Evolutionary conservation across 1,284 basidiomycete genomes (phyloP).

Genomic region (Cryptococcus sp.): DNA sequence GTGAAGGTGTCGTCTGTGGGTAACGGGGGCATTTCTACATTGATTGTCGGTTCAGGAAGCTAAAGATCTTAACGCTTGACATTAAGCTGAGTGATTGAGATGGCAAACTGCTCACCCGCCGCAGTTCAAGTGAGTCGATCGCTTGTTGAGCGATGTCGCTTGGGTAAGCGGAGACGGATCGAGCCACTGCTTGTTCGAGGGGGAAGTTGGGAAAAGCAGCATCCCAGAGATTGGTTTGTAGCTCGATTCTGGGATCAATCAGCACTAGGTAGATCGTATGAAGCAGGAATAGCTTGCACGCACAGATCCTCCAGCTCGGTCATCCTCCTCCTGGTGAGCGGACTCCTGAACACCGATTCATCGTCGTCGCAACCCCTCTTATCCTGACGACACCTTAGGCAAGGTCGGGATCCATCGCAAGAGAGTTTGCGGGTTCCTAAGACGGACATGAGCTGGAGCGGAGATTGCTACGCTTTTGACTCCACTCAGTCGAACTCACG

Average conservation of each 20-base stretch:
- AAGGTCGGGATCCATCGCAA: slow-evolving; percentile 16
- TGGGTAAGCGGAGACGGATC: neutral
- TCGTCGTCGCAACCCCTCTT: slow-evolving; percentile 14
- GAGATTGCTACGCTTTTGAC: neutral
- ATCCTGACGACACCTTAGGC: slow-evolving; percentile 16
- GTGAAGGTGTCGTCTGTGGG: slow-evolving; percentile 2
- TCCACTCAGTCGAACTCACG: slow-evolving; percentile 7
- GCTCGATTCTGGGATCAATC: neutral
- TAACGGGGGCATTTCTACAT: neutral
- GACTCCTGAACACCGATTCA: slow-evolving; percentile 10
- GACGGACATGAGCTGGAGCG: neutral
- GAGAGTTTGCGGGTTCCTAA: slow-evolving; percentile 21
- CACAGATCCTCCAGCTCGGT: slow-evolving; percentile 29
- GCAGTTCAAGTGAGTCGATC: slow-evolving; percentile 5
- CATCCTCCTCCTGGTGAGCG: slow-evolving; percentile 28
- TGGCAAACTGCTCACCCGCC: neutral
- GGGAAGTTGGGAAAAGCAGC: slow-evolving; percentile 4
- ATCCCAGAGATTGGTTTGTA: slow-evolving; percentile 1
- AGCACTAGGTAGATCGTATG: neutral
- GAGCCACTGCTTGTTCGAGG: slow-evolving; percentile 6
- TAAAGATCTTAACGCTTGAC: no score
- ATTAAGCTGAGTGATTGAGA: neutral
- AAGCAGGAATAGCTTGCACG: neutral
- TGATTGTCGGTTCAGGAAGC: neutral
- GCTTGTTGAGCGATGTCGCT: slow-evolving; percentile 4